These are phyloP conservation scores for Apium graveolens DNA, from an alignment of 129 eudicot genomes.

Conservation along the genomic window DNA sequence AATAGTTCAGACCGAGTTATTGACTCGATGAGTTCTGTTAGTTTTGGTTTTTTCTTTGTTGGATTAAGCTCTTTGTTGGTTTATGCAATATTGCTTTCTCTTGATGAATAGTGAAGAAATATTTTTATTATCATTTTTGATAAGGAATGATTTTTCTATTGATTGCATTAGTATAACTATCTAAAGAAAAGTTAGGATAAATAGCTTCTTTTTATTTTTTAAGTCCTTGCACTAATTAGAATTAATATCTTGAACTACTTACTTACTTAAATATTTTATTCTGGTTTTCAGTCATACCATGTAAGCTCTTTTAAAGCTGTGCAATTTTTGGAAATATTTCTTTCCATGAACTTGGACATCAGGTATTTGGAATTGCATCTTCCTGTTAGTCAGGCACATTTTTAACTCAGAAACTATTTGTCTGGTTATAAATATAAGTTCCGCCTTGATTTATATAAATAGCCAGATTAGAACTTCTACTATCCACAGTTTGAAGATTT, in stretches of 20 bases:
- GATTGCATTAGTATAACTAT: neutral
- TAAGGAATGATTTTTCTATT: neutral
- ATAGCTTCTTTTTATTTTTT: neutral
- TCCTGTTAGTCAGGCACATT: neutral
- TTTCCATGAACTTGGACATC: slow-evolving; percentile 74
- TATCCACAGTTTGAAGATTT: neutral
- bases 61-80: neutral
- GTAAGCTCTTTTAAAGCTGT: slow-evolving; percentile 68
- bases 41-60: neutral
- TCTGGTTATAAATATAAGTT: neutral
- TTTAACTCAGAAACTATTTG: neutral
- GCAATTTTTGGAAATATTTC: slow-evolving; percentile 63
- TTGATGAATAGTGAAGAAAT: neutral
- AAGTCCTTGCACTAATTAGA: neutral
- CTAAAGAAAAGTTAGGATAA: neutral
- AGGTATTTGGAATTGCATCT: slow-evolving; percentile 37
- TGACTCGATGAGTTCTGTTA: neutral
- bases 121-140: neutral
- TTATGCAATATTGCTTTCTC: neutral
- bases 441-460: neutral
- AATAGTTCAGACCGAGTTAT: neutral
- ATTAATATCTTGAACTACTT: neutral
- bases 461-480: neutral
- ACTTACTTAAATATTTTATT: neutral
- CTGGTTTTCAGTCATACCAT: slow-evolving; percentile 44